Evolutionary conservation across 768 basidiomycete species (phyloP).

Genomic region (Amanita muscaria): DNA sequence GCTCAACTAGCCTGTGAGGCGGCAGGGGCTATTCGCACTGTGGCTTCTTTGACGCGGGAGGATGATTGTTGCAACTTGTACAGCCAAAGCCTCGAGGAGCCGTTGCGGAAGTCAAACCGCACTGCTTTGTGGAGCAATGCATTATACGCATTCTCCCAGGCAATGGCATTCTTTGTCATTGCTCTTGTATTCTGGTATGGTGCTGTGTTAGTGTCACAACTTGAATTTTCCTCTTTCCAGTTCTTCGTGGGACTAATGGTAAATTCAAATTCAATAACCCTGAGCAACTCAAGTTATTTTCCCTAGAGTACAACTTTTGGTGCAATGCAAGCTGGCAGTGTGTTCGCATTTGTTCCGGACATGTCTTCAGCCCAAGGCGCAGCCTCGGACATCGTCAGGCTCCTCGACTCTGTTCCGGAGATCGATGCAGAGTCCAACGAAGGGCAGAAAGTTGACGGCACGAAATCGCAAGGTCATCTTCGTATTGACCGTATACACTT

Average conservation of each 20-base stretch:
- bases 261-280: slow-evolving; percentile 16
- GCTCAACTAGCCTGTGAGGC: slow-evolving; percentile 92
- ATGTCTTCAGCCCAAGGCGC: slow-evolving; percentile 78
- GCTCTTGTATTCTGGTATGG: slow-evolving; percentile 80
- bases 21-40: slow-evolving; percentile 82
- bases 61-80: slow-evolving; percentile 67
- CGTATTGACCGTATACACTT: slow-evolving; percentile 77
- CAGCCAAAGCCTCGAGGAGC: slow-evolving; percentile 61
- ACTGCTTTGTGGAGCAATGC: slow-evolving; percentile 56
- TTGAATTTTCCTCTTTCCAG: slow-evolving; percentile 42
- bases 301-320: slow-evolving; percentile 62
- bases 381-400: slow-evolving; percentile 62
- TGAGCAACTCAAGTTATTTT: slow-evolving; percentile 6
- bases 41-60: slow-evolving; percentile 83
- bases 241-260: slow-evolving; percentile 88
- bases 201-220: slow-evolving; percentile 46
- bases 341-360: slow-evolving; percentile 83
- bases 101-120: slow-evolving; percentile 55
- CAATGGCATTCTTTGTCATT: slow-evolving; percentile 71
- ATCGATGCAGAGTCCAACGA: slow-evolving; percentile 73
- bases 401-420: slow-evolving; percentile 66
- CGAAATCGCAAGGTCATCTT: slow-evolving; percentile 50
- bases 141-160: slow-evolving; percentile 69
- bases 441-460: slow-evolving; percentile 43
- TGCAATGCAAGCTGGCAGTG: slow-evolving; percentile 81